These are phyloP conservation scores for Cutaneotrichosporon mucoides DNA, from an alignment of 1,284 basidiomycete species.

Conservation along the genomic window DNA sequence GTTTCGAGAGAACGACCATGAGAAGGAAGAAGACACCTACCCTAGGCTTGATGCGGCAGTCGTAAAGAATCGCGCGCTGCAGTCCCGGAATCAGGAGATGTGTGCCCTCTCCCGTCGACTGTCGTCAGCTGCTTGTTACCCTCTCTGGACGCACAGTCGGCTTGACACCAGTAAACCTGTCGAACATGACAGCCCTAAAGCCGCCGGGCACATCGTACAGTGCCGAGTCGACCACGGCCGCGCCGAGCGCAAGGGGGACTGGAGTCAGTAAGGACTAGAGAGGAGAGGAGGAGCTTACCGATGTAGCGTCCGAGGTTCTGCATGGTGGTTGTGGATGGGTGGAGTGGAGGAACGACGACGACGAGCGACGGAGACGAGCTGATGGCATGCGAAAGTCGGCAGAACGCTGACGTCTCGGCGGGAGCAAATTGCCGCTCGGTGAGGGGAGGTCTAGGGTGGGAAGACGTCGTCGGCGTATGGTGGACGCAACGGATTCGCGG, in stretches of 20 bases:
- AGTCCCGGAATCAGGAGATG: conserved; percentile 84
- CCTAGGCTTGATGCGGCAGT: conserved; percentile 97
- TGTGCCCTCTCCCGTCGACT: conserved; percentile 91
- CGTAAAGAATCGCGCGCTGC: conserved; percentile 92
- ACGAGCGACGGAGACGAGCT: not conserved
- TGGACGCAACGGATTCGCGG: too few relatives aligned
- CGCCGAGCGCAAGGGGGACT: conserved; percentile 74
- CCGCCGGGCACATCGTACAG: conserved; percentile 88
- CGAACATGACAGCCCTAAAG: conserved; percentile 95
- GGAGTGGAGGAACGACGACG: not conserved
- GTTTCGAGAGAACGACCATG: not conserved
- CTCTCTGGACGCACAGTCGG: conserved; percentile 56
- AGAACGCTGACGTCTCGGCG: conserved; percentile 12
- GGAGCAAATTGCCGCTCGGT: conserved; percentile 4
- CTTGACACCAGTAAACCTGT: conserved; percentile 91
- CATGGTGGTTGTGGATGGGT: conserved; percentile 14
- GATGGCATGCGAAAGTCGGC: conserved; percentile 1
- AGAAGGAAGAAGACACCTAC: conserved; percentile 51
- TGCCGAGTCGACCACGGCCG: conserved; percentile 65
- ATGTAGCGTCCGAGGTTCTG: conserved; percentile 34
- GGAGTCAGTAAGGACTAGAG: not conserved
- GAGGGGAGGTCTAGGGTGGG: too few relatives aligned
- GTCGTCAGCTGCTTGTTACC: conserved; percentile 3
- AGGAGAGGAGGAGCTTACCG: conserved; percentile 12
- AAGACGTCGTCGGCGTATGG: too few relatives aligned